Percentiles rank a stretch among this genome's conserved stretches.
These are phyloP conservation scores for Melastoma candidum DNA, from an alignment of 441 rosid genomes.

Conservation along the genomic window DNA sequence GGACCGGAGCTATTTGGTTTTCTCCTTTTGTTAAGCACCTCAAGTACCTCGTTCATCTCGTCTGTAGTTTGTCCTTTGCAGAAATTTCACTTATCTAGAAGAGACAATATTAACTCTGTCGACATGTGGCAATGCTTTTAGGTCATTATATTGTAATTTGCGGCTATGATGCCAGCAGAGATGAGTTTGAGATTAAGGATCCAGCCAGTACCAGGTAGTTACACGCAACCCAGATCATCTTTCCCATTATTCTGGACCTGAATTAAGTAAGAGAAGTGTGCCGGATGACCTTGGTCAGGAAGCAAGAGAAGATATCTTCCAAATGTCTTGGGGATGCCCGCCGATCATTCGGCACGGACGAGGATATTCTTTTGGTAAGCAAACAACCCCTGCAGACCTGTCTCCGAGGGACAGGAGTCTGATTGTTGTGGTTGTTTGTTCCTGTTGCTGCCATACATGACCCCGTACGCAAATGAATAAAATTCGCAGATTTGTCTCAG, in stretches of 20 bases:
- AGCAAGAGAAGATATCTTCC: constrained; percentile 51
- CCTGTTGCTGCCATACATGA: neutral
- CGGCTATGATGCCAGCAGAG: constrained; percentile 61
- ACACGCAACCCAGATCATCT: neutral
- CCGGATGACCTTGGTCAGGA: constrained; percentile 28
- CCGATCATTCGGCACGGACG: constrained; percentile 81
- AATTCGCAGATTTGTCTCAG: constrained; percentile 45
- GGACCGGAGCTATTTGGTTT: too few relatives aligned
- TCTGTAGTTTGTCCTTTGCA: too few relatives aligned
- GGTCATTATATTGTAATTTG: constrained; percentile 88
- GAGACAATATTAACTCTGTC: neutral
- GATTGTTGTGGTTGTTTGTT: neutral
- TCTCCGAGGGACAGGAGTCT: too few relatives aligned
- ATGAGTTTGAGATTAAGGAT: constrained; percentile 95
- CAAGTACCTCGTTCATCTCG: too few relatives aligned
- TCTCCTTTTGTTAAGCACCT: too few relatives aligned
- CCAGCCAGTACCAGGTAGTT: constrained; percentile 86
- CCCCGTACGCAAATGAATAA: too few relatives aligned
- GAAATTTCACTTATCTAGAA: too few relatives aligned
- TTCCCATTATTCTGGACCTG: neutral
- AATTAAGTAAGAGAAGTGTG: neutral
- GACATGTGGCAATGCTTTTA: constrained; percentile 9
- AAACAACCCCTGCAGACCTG: neutral
- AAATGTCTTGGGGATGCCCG: constrained; percentile 68
- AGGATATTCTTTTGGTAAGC: constrained; percentile 83